Percentiles rank a stretch among this genome's conserved stretches.
phyloP scores from a whole-genome alignment of 495 filamentous ascomycete species.

The Trichoderma gamsii region DNA sequence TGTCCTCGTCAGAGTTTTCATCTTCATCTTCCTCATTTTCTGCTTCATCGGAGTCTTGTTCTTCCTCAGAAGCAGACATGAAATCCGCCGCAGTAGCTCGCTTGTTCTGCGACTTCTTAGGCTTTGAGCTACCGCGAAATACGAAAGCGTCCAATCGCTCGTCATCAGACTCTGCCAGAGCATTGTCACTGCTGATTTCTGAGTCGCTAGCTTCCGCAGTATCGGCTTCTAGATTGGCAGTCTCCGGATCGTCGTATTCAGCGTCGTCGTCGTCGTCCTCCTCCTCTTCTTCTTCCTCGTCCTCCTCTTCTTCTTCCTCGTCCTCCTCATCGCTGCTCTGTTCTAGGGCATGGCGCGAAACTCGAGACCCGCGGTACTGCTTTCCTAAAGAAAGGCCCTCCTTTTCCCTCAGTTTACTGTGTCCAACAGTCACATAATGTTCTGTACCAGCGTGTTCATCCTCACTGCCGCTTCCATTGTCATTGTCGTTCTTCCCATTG shows the following conservation, averaged over 20 bases:
- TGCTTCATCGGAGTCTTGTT: constrained; percentile 22
- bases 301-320: constrained; percentile 32
- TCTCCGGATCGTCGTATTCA: constrained; percentile 43
- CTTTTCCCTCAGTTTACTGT: constrained; percentile 76
- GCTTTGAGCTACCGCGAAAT: constrained; percentile 49
- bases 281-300: constrained; percentile 32
- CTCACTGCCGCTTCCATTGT: constrained; percentile 51
- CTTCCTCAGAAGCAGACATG: constrained; percentile 36
- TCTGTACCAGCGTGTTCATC: constrained; percentile 58
- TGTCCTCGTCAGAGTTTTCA: constrained; percentile 36
- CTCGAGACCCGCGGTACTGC: constrained; percentile 70
- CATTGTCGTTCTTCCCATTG: constrained; percentile 44
- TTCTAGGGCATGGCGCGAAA: constrained; percentile 67
- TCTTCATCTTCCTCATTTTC: constrained; percentile 28
- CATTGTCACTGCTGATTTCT: constrained; percentile 59
- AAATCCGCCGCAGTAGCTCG: constrained; percentile 45
- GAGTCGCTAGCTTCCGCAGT: constrained; percentile 45
- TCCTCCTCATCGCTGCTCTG: constrained; percentile 38
- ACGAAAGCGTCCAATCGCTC: constrained; percentile 50
- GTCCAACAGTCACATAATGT: constrained; percentile 82
- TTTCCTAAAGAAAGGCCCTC: constrained; percentile 62
- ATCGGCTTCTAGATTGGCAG: constrained; percentile 41
- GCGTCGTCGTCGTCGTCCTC: constrained; percentile 30
- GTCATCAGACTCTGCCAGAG: constrained; percentile 53
- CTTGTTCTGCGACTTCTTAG: constrained; percentile 28